Conservation (phyloP, 495 filamentous ascomycete genomes). For the Aspergillus sclerotioniger region DNA sequence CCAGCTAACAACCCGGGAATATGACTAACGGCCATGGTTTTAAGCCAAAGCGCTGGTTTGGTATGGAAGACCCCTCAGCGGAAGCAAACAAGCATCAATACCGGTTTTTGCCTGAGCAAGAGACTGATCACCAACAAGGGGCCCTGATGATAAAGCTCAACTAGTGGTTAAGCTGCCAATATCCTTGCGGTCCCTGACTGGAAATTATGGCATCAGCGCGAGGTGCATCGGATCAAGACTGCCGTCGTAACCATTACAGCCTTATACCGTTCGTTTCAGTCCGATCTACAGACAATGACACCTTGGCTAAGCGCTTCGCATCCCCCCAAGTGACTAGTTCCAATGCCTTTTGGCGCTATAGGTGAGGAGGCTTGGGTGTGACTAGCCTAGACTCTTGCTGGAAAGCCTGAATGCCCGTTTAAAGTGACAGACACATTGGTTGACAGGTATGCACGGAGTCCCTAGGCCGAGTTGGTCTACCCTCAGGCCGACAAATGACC, state of each 20-base stretch:
- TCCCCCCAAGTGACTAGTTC: background rate
- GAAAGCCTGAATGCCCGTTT: background rate
- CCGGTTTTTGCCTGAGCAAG: background rate
- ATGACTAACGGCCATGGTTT: background rate
- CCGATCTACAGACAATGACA: background rate
- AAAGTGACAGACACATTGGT: background rate
- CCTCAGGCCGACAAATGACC: background rate
- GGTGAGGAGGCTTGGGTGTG: background rate
- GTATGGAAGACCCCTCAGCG: background rate
- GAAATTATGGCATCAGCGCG: background rate
- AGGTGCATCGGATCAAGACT: background rate
- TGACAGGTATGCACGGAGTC: background rate
- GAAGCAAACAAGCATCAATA: slow-evolving; percentile 9
- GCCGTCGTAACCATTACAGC: background rate
- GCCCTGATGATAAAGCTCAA: background rate
- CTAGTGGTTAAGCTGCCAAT: background rate
- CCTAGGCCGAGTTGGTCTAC: background rate
- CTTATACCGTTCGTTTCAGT: background rate
- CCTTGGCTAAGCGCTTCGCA: background rate
- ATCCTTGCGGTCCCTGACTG: background rate
- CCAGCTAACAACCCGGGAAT: background rate
- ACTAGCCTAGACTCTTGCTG: background rate
- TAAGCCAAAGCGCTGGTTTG: background rate
- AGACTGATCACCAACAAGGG: background rate
- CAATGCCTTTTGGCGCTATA: background rate